Conservation (phyloP, 805 yeast genomes). For the Kurtzmaniella cleridarum region DNA sequence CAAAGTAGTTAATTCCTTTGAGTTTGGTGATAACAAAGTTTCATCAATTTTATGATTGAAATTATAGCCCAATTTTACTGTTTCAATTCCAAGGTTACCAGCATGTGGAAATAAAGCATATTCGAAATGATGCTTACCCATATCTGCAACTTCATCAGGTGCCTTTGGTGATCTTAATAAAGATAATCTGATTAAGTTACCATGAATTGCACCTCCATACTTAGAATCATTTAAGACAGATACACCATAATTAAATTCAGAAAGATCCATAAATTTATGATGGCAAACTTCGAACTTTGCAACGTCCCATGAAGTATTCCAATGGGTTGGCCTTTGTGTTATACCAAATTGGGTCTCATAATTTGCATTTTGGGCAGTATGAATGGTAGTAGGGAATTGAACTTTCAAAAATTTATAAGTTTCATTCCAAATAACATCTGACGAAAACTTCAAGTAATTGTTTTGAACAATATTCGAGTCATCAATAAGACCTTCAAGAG, state of each 20-base stretch:
- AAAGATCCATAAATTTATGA: slow-evolving; percentile 89
- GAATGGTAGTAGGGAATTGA: slow-evolving; percentile 86
- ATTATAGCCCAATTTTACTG: slow-evolving; percentile 71
- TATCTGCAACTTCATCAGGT: slow-evolving; percentile 92
- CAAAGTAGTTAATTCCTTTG: neutral
- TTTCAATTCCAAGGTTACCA: slow-evolving; percentile 57
- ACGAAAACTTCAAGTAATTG: slow-evolving; percentile 32
- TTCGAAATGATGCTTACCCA: slow-evolving; percentile 79
- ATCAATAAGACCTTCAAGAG: slow-evolving; percentile 56
- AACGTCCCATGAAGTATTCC: slow-evolving; percentile 91
- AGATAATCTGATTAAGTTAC: slow-evolving; percentile 84
- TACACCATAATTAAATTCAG: slow-evolving; percentile 85
- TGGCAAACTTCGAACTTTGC: slow-evolving; percentile 95
- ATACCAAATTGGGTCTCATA: slow-evolving; percentile 94
- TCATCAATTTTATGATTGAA: slow-evolving; percentile 54
- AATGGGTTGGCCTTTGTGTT: slow-evolving; percentile 90
- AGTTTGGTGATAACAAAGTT: slow-evolving; percentile 4
- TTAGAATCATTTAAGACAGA: slow-evolving; percentile 77
- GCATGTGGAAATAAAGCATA: slow-evolving; percentile 82
- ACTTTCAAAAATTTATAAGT: slow-evolving; percentile 84
- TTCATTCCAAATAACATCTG: slow-evolving; percentile 78
- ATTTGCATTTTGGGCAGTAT: slow-evolving; percentile 62
- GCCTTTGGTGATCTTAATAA: slow-evolving; percentile 86
- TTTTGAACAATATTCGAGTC: slow-evolving; percentile 29
- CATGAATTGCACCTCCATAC: slow-evolving; percentile 91